Base-by-base conservation (phyloP, 2,329 filamentous ascomycete genomes). In the Apiospora kogelbergensis region DNA sequence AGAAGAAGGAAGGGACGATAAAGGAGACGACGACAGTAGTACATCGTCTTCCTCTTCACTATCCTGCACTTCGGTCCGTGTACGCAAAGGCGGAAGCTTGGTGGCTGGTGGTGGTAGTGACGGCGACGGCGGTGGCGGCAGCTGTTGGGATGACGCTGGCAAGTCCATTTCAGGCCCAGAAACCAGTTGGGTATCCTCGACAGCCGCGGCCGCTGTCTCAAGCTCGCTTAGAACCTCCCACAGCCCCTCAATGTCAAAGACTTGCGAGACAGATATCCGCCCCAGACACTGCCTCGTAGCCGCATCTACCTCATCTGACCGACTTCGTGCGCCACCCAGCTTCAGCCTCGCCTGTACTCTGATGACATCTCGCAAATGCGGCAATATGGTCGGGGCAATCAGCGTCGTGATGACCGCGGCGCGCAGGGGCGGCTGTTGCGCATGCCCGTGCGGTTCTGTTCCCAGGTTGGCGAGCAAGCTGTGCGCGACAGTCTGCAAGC, bases 221-320 rank as follows among this genome's bases (percentile, higher is more conserved):
- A 89, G 72, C 72, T 90, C 89, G 1, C 75, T 77, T 42, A 90
- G 73, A 0, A 87, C 87, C 74, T 90, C 87, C 82, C 82, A 84
- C 22, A 90, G 72, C 0, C 89, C 89, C 63, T 89, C 83, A 13
- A 88, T 72, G 70, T 89, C 87, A 72, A 90, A 90, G 0, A 90
- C 83, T 30, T 85, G 81, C 30, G 86, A 86, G 37, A 90, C 80
- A 41, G 84, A 82, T 4, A 89, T 83, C 63, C 80, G 80, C 63
- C 86, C 84, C 3, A 91, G 78, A 68, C 80, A 81, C 2, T 74
- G 72, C 66, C 75, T 80, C 37, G 81, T 73, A 41, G 13, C 15
- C 7, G 44, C 45, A 24, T 74, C 75, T 9, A 40, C 67, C 64
- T 70, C 74, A 5, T 72, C 64, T 7, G 72, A 72, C 3, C 66